These are phyloP conservation scores for Zoysia japonica DNA, from an alignment of 176 grass and related monocot species.

Conservation along the genomic window DNA sequence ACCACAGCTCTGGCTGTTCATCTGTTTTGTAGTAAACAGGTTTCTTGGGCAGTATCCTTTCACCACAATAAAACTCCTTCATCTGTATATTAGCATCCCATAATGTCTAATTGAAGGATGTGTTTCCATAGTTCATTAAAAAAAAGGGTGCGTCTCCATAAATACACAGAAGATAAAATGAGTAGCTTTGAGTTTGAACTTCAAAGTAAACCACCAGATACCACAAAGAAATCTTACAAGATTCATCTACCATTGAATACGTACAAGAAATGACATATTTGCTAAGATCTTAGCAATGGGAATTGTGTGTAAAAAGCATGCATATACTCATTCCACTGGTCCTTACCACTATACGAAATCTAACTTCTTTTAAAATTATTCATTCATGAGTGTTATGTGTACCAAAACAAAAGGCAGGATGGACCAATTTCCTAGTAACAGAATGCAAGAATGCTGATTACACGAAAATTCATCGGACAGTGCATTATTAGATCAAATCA, in stretches of 20 bases:
- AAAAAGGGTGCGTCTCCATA: slow-evolving; percentile 5
- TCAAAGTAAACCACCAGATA: slow-evolving; percentile 22
- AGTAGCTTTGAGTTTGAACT: background rate
- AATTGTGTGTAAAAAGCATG: background rate
- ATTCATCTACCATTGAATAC: background rate
- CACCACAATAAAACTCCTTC: slow-evolving; percentile 79
- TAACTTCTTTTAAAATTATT: background rate
- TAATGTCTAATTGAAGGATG: slow-evolving; percentile 17
- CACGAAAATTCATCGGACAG: background rate
- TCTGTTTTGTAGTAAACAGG: slow-evolving; percentile 91
- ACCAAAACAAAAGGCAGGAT: slow-evolving; percentile 3
- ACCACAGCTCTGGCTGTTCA: slow-evolving; percentile 81
- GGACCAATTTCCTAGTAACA: background rate
- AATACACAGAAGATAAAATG: background rate
- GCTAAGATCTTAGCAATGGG: background rate
- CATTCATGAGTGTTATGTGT: background rate
- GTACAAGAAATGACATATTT: background rate
- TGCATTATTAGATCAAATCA: slow-evolving; percentile 17
- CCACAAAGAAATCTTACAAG: background rate
- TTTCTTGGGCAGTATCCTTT: slow-evolving; percentile 80
- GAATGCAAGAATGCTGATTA: slow-evolving; percentile 6
- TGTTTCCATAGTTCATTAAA: background rate
- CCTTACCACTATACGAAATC: background rate
- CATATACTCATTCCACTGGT: slow-evolving; percentile 11
- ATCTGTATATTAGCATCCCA: slow-evolving; percentile 44